Evolutionary conservation across 1,284 basidiomycete species (phyloP), one percentile per base, ranked within the genome.

Genomic region (Heterobasidion parviporum): DNA sequence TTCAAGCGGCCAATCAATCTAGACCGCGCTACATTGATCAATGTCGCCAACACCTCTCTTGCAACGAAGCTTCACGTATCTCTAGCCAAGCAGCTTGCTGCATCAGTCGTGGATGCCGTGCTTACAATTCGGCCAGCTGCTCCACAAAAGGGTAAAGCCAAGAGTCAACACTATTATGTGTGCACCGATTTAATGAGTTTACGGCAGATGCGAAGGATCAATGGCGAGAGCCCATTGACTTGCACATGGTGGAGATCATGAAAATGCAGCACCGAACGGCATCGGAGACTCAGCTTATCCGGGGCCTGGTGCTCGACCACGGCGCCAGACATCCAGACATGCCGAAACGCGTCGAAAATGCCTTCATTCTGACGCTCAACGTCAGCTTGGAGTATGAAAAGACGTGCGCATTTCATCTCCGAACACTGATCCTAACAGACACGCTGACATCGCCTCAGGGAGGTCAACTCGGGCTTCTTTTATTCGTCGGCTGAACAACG

Each of bases 181-280:
- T 16, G 14, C 14, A 50, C 20, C 44, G 12, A 57, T 54, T n/a
- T 46, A 38, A 8, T 26, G 49, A 32, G 54, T 41, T n/a, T 15
- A 51, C 14, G 8, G 51, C 59, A 88, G 83, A 80, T 59, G 71
- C 78, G 16, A 72, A 78, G 61, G 83, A 85, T 62, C 82, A 86
- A 64, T 87, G 82, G 76, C 79, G 80, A 55, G 85, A 93, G 65
- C 94, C 95, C 50, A 97, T 99, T 68, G 97, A 99, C 75, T 76
- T 99, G 60, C 96, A 99, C 76, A 99, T 99, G 97, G 81, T 99
- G 56, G 97, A 99, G 74, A 88, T 99, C 65, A 99, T 99, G 96
- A 99, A 99, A 79, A 99, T 99, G 97, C 96, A 98, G 72, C 97
- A 99, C 77, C 89, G 94, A 67, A 95, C 90, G 54, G 94, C 97